Evolutionary conservation across 140 eudicot species (phyloP).

Genomic region (Senecio squalidus): DNA sequence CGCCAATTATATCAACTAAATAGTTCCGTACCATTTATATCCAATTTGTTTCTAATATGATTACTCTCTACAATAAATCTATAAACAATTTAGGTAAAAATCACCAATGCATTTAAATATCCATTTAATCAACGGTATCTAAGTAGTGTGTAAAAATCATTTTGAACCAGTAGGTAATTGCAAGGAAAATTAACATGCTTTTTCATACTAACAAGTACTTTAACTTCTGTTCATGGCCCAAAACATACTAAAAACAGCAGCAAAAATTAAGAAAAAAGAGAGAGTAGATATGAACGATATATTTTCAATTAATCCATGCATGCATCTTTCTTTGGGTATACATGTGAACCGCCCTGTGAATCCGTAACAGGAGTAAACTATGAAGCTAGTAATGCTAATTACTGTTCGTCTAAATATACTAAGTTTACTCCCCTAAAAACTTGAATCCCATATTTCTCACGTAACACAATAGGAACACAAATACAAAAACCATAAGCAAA

Average conservation of each 20-base stretch:
- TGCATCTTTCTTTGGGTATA: background rate
- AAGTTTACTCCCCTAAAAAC: background rate
- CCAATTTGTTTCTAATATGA: background rate
- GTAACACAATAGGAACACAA: background rate
- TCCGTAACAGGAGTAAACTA: background rate
- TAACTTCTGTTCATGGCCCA: background rate
- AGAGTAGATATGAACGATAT: too few species aligned
- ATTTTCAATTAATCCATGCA: background rate
- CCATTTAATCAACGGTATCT: background rate
- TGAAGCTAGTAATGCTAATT: background rate
- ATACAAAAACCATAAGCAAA: background rate
- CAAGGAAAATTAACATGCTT: background rate
- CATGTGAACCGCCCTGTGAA: background rate
- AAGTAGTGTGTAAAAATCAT: background rate
- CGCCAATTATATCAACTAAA: too few species aligned
- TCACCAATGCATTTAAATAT: conserved; percentile 5
- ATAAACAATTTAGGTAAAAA: too few species aligned
- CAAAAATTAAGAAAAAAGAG: too few species aligned
- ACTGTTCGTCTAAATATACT: background rate
- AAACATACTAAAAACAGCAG: background rate
- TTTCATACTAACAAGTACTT: background rate
- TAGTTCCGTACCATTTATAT: background rate
- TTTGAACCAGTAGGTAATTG: background rate
- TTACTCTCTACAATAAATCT: background rate
- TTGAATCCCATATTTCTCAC: background rate